Conservation (phyloP, 768 basidiomycete genomes). For the Galerina marginata region DNA sequence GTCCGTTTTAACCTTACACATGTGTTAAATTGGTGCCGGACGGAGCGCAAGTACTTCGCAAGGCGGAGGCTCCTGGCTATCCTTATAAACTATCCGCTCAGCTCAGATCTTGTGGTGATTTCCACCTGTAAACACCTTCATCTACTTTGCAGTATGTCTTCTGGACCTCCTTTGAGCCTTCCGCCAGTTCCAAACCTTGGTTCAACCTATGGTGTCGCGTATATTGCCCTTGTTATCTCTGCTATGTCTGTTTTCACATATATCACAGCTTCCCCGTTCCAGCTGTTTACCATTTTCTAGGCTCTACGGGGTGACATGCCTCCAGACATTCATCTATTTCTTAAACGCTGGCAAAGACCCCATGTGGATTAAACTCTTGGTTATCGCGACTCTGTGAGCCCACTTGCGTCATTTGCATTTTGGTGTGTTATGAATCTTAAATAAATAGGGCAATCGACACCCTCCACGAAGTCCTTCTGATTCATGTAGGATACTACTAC, state of each 20-base stretch:
- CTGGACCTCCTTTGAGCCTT: background rate
- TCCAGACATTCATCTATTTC: constrained; percentile 2
- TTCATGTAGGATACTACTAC: constrained; percentile 1
- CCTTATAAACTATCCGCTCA: too few species aligned
- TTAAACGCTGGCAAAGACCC: background rate
- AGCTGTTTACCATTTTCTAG: background rate
- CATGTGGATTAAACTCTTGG: constrained; percentile 1
- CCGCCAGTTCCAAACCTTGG: background rate
- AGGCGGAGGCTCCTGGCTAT: too few species aligned
- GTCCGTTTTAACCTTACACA: too few species aligned
- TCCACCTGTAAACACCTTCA: too few species aligned
- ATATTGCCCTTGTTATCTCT: background rate
- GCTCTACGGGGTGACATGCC: constrained; percentile 2
- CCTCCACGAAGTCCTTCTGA: background rate
- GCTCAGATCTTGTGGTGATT: too few species aligned
- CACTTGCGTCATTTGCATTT: background rate
- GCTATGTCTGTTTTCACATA: constrained; percentile 3
- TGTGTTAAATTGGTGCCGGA: too few species aligned
- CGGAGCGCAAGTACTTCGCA: too few species aligned
- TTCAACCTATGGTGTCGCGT: background rate
- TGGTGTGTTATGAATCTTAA: too few species aligned
- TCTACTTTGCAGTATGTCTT: background rate
- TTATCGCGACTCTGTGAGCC: background rate
- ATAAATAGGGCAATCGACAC: constrained; percentile 1
- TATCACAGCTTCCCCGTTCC: background rate